Evolutionary conservation across 176 grass and related monocot species (phyloP), one percentile per base, ranked within the genome.

Genomic region (Aegilops longissima): DNA sequence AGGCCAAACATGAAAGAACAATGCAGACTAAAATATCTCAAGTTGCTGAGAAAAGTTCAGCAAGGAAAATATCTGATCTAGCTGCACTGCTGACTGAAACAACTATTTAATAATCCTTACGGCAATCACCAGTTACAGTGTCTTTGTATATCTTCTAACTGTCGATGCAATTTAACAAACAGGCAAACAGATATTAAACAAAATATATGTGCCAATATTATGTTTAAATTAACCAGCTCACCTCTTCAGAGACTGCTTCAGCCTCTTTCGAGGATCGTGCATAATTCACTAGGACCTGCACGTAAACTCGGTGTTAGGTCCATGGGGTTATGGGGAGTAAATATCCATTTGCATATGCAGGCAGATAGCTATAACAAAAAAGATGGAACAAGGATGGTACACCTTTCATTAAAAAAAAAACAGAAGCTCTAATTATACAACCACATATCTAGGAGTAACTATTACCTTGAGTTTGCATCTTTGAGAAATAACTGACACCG

Each of bases 281-380:
- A 75, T 96, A 98, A 87, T 98, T 98, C 71, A 98, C 92, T 70
- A 98, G 92, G 42, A 98, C 94, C 97, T 98, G 81, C 69, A 91
- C 59, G 10, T 35, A 36, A 90, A 84, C 9, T 59, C 11, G 82
- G 65, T 61, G 47, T 76, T 51, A 88, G 61, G 23, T 40, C 23
- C 39, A 9, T 52, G 44, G 68, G 33, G 47, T 78, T 84, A 12
- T 34, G 17, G 12, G 49, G 45, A 35, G 58, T 45, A 17, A 59
- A 71, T 3, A 79, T 0, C 12, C 17, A 59, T 77, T 36, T 73
- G 33, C 58, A 83, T 83, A 14, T 44, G 25, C 58, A 83, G 35
- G 24, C 13, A 76, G 2, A 1, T 13, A 51, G 62, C 3, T 59
- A 87, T 13, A 36, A 54, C 51, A 18, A 54, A 54, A 54, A 54